Evolutionary conservation across 495 filamentous ascomycete species (phyloP), one percentile per base, ranked within the genome.

Genomic region (Beverwykella pulmonaria): DNA sequence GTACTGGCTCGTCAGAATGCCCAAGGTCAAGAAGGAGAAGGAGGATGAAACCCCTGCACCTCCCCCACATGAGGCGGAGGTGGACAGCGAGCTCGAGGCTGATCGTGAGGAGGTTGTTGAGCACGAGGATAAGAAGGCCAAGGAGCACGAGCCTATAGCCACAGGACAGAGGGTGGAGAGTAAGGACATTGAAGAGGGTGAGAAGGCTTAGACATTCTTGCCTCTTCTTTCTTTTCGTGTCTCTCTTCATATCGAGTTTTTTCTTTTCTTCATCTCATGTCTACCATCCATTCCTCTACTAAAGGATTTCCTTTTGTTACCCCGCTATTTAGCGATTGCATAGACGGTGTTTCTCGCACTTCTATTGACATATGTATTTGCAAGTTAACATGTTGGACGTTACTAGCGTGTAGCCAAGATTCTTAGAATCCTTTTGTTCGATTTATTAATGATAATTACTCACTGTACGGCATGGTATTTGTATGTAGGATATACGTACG

Each of bases 1-100:
- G 4, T 80, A 80, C 67, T 80, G 77, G 77, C 61, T 75, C 34
- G 63, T 72, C 20, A 23, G 78, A 1, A 74, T 80, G 59, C 78
- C 78, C 22, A 79, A 77, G 71, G 70, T 63, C 25, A 69, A 65
- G 62, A 63, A 67, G 47, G 63, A 67, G 61, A 70, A 69, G 60
- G 47, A 26, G 30, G 74, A 73, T 26, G 46, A 69, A 59, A 55
- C 22, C 0, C 53, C 17, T 9, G 59, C 61, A 39, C 30, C 50
- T 15, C 32, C n/a, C 1, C 52, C 44, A 1, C 26, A n/a, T 20
- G 63, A 36, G 20, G 56, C 44, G 0, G 15, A 19, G 41, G 50
- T 52, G 27, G 59, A 63, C 12, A 52, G 53, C 15, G 63, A 27
- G 30, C n/a, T 27, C 39, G 47, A 58, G 1, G 29, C 10, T 6